These are phyloP conservation scores for Elaeis oleifera DNA, from an alignment of 202 grass and related monocot species.

Conservation along the genomic window DNA sequence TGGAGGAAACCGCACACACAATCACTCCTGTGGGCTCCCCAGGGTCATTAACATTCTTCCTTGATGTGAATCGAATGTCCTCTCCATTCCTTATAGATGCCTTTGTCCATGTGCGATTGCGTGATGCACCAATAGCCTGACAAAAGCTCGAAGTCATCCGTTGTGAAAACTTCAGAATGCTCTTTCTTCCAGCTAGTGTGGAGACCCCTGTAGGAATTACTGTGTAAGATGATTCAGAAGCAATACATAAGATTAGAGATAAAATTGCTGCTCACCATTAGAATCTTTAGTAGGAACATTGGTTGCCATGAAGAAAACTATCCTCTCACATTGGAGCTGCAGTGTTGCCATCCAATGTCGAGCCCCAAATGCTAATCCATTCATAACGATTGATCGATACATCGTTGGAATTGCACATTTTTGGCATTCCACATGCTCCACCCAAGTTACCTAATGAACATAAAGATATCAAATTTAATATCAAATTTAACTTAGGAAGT, in stretches of 20 bases:
- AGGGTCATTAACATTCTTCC: conserved; percentile 40
- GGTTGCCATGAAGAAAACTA: conserved; percentile 74
- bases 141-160: conserved; percentile 58
- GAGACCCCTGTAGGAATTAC: conserved; percentile 40
- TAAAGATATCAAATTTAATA: conserved; percentile 4
- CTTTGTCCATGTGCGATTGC: conserved; percentile 35
- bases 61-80: conserved; percentile 34
- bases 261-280: conserved; percentile 23
- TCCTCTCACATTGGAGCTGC: conserved; percentile 61
- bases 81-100: conserved; percentile 16
- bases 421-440: conserved; percentile 59
- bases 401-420: conserved; percentile 28
- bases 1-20: conserved; percentile 44
- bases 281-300: conserved; percentile 64
- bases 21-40: conserved; percentile 67
- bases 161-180: conserved; percentile 66
- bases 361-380: conserved; percentile 65
- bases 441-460: conserved; percentile 47
- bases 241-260: not conserved
- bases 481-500: too few relatives aligned
- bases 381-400: conserved; percentile 35
- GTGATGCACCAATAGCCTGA: conserved; percentile 35
- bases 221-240: not conserved
- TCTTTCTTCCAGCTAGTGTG: conserved; percentile 63
- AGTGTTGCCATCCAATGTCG: conserved; percentile 66